Base-by-base conservation (phyloP, 139 green algal genomes). In the Volvox africanus region DNA sequence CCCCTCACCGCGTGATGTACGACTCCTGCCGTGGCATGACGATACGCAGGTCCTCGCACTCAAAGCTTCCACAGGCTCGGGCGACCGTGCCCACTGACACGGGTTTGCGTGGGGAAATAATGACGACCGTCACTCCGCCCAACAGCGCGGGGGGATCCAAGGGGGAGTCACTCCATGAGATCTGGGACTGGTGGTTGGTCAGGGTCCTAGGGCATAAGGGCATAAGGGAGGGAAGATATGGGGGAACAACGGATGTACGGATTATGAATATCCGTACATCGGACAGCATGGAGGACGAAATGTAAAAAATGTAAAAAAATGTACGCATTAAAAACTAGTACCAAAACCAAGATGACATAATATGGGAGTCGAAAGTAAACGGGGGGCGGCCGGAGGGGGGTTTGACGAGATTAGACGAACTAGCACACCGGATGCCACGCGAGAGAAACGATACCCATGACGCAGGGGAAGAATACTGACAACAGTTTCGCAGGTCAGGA, bases 11-110 rank as follows among this genome's bases (percentile, higher is more conserved):
- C 13, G 81, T 93, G 55, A 93, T 65, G 86, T 95, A 93, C 44
- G 69, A 82, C 68, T 93, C 32, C 73, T 92, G 94, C 14, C 93
- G 80, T 20, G 94, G 91, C 76, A 91, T 35, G 32, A 97, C 95
- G 13, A 97, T 86, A 1, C 94, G 77, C 67, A 97, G 76, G 75
- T 96, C 92, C 67, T 94, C 93, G 61, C 92, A 94, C 89, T 97
- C 95, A 88, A 97, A 97, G 71, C 86, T 95, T 88, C 88, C 91
- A 61, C 91, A 93, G 17, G 92, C 84, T 0, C 95, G 88, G 0
- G 93, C 94, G 17, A 97, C 94, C 3, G 94, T 94, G 37, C 95
- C 95, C 16, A 95, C 90, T 21, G 80, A 94, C 69, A 94, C 92
- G 36, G 95, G 94, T 75, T 93, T 91, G 69, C 92, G 91, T 1